Base-by-base conservation (phyloP, 192 early-diverging fungal genomes). In the Phlyctochytrium planicorne region DNA sequence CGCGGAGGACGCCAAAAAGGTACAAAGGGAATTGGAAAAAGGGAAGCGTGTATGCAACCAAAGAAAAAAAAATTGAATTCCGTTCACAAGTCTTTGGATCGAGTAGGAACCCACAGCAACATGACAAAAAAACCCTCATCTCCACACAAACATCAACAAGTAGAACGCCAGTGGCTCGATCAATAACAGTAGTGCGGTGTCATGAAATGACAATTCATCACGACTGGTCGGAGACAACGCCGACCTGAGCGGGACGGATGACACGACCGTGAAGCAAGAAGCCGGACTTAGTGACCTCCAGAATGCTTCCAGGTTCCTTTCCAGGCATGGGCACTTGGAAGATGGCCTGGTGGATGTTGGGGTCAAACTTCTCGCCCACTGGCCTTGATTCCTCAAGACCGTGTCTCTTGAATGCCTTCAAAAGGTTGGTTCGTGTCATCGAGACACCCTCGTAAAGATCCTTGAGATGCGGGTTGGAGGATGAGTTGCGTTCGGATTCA, bases 231-330 rank as follows among this genome's bases (percentile, higher is more conserved):
- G 69, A 32, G 16, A 98, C 93, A 53, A 99, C 96, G 56, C 96
- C 95, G 34, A 99, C 98, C 73, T 97, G 92, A 29, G 98, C 92
- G 32, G 95, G 91, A 74, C 98, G 80, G 62, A 99, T 65, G 3
- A 98, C 90, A 61, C 96, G 90, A 59, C 90, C 94, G 70, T 96
- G 91, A 53, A 99, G 71, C 70, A 81, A 90, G 78, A 91, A 99
- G n/a, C 98, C 98, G 34, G 83, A 77, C 84, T 99, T 99, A 72
- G 91, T 88, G 10, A 97, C 94, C 47, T 88, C 79, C 66, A 94
- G 89, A 34, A 99, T 81, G 2, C 88, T 90, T 4, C 94, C 94
- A 20, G 91, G 87, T 55, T 91, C 91, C 82, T 97, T 97, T 52
- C 84, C 93, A 6, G 90, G 85, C 35, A 95, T 83, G 14, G 92